A percentile compares a stretch with the other conserved stretches of the same genome.
Evolutionary conservation across 1,284 basidiomycete genomes (phyloP).

Genomic region (Marasmius fiardii): DNA sequence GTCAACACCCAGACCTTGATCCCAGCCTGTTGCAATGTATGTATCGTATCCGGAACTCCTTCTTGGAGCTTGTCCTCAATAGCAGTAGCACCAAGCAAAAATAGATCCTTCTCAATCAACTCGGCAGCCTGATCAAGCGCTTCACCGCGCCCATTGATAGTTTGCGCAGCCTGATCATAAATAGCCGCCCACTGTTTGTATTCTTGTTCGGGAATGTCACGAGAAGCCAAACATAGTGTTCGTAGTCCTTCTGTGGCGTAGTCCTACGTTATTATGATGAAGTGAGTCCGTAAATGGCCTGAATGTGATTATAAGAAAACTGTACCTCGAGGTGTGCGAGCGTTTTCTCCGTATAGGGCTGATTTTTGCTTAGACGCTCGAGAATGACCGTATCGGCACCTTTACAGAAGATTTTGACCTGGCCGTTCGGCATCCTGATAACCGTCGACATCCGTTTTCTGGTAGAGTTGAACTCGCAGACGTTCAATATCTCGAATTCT

Average conservation of each 20-base stretch:
- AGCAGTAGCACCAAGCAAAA: conserved; percentile 93
- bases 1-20: conserved; percentile 99
- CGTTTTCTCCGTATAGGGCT: conserved; percentile 86
- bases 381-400: conserved; percentile 98
- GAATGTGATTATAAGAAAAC: conserved; percentile 9
- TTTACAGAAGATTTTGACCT: conserved; percentile 95
- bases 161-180: conserved; percentile 89
- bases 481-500: conserved; percentile 93
- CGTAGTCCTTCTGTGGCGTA: conserved; percentile 96
- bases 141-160: conserved; percentile 90
- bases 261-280: conserved; percentile 49
- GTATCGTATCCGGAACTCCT: conserved; percentile 97
- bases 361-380: conserved; percentile 80
- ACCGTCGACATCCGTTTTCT: conserved; percentile 98
- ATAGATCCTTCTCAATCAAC: conserved; percentile 92
- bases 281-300: conserved; percentile 6
- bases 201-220: conserved; percentile 89
- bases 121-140: conserved; percentile 95
- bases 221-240: conserved; percentile 94
- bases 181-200: conserved; percentile 87
- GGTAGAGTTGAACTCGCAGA: conserved; percentile 98
- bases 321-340: conserved; percentile 85
- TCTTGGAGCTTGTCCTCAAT: conserved; percentile 99
- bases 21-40: conserved; percentile 95
- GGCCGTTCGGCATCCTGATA: conserved; percentile 84